Base-by-base conservation (phyloP, 768 basidiomycete species). In the Myochromella boudieri region DNA sequence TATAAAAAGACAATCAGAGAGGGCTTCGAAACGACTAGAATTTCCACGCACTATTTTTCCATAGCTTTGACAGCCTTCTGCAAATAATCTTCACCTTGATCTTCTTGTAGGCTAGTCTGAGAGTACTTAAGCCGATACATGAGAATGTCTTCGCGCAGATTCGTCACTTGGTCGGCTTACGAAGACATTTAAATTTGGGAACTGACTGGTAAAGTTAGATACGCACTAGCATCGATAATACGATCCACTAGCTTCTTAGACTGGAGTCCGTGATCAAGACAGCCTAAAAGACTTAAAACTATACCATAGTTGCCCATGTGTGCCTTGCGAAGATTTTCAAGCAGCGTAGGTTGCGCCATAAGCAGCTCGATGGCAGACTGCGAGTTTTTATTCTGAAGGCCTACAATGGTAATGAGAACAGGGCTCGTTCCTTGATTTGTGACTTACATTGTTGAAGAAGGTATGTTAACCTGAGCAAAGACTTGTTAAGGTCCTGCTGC, bases 231-330 rank as follows among this genome's bases (percentile, higher is more conserved):
- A 61, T 99, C 95, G 44, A 98, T 86, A 48, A 97, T 81, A 10
- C 82, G 78, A 67, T 99, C 97, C 0, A 95, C 95, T 2, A 98
- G 75, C 45, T 73, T 82, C 72, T 99, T 99, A n/a, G 85, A 80
- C 55, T 81, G 80, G 26, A 84, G 66, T 0, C 97, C 97, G 43
- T 87, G 76, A 54, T 98, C 97, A 37, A 99, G 68, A 56, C 87
- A 93, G n/a, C 95, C 95, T 5, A 98, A 74, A 37, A 99, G 75
- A 59, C 91, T 92, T 24, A 98, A 78, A 31, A 99, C 85, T 32
- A 95, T 72, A 40, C 92, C 84, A 61, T 97, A 99, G 55, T 88
- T 93, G 34, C 97, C 97, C 74, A 86, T 81, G 53, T 95, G 81
- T 1, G 95, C 95, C 58, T 87, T 95, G 37, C 92, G 84, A 11